Base-by-base conservation (phyloP, 1,284 basidiomycete species). In the Porodaedalea pini region DNA sequence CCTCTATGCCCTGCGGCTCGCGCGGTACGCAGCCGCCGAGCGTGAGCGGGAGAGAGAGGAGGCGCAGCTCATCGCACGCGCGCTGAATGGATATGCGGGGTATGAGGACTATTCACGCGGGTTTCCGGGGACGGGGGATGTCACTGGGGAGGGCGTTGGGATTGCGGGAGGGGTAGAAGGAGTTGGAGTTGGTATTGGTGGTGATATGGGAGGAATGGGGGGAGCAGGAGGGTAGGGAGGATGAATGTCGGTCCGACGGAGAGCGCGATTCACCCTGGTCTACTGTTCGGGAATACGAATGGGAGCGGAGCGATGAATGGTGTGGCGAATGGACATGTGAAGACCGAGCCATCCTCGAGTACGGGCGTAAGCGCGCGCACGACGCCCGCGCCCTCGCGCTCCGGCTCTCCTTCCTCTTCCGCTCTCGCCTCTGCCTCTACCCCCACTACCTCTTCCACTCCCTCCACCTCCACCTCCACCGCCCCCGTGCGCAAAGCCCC, bases 81-180 rank as follows among this genome's bases (percentile, higher is more conserved):
- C 72, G 1, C 73, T 75, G 66, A 74, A 73, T 60, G 66, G 70
- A 0, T 76, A 74, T 60, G 70, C 74, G 2, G 80, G 82, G 39
- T 88, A 86, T 60, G 77, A 80, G 0, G 83, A 88, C 60, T 88
- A 84, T 66, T 81, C 80, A 0, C 77, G 78, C 0, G 76, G 77
- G 11, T 78, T 88, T 72, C 85, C 85, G 0, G 83, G 81, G 29
- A 78, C 49, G 3, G 15, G 34, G n/a, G 40, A 43, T n/a, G 15
- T 11, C 19, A 27, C 41, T 8, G 27, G 23, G 11, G 40, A 15
- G 13, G 45, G 37, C 7, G 17, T 29, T 2, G 23, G 45, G 15
- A 27, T 34, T 21, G 45, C 13, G 2, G 21, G 31, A 10, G 45
- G 54, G 7, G 10, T 36, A 15, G 54, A 23, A 10, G 23, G 54